Evolutionary conservation across 2,329 filamentous ascomycete species (phyloP).

Genomic region (Zopfia rhizophila): DNA sequence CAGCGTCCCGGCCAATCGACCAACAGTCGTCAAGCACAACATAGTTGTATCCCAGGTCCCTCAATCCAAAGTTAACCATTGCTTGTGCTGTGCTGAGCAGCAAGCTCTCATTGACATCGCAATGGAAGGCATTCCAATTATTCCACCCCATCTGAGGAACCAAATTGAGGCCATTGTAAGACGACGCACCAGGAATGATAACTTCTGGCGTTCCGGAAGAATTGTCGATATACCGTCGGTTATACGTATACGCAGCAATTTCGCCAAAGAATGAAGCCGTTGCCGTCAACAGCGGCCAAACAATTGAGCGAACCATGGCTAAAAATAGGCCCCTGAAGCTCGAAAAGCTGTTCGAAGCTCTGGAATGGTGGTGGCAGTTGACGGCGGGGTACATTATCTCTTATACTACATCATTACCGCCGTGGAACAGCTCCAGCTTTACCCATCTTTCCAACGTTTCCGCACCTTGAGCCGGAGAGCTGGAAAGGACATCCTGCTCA

Average conservation of each 20-base stretch:
- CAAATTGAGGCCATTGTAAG: slow-evolving; percentile 51
- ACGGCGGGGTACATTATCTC: neutral
- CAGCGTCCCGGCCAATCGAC: slow-evolving; percentile 57
- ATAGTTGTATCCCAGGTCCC: slow-evolving; percentile 63
- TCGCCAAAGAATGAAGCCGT: slow-evolving; percentile 17
- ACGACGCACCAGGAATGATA: slow-evolving; percentile 28
- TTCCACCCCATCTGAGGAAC: slow-evolving; percentile 54
- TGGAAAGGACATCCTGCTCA: slow-evolving; percentile 4
- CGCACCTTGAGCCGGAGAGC: too few species aligned
- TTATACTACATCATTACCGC: slow-evolving; percentile 6
- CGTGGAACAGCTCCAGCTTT: slow-evolving; percentile 1
- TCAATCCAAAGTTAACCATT: slow-evolving; percentile 58
- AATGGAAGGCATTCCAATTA: slow-evolving; percentile 52
- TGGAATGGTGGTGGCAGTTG: neutral
- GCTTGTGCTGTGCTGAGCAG: slow-evolving; percentile 59
- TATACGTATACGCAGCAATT: slow-evolving; percentile 19
- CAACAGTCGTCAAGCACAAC: slow-evolving; percentile 66
- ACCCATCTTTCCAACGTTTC: slow-evolving; percentile 4
- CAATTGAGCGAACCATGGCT: slow-evolving; percentile 15
- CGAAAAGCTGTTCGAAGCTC: neutral
- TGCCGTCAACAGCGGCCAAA: slow-evolving; percentile 10
- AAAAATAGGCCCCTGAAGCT: neutral
- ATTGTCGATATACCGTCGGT: slow-evolving; percentile 24
- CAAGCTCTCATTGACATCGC: slow-evolving; percentile 59
- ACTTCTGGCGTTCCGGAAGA: slow-evolving; percentile 25